Evolutionary conservation across 208 protist species (phyloP), one percentile per base, ranked within the genome.

Genomic region (Wallacemonas sp.): DNA sequence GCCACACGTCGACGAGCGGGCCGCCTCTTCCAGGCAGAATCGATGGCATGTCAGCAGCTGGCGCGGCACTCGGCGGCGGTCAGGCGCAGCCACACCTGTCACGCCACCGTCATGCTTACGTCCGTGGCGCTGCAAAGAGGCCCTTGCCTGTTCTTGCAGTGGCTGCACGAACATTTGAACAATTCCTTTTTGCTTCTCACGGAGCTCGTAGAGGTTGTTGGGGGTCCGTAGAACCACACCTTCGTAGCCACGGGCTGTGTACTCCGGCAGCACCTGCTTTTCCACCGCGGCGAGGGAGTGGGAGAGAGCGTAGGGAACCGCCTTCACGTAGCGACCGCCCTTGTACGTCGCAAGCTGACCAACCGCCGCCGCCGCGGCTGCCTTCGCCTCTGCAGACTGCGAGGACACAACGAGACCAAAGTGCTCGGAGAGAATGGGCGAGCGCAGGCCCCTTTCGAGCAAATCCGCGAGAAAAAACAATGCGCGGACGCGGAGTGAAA

Each of bases 171-270:
- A 64, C 6, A 61, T 64, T 0, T 61, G 45, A 8, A 95, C 47
- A 6, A 72, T 76, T 39, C 81, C 83, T 38, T 82, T 84, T 30
- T 60, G 51, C 75, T 91, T 93, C 66, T 93, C 84, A 31, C 69
- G 72, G 47, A 91, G 76, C 38, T 84, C 83, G 66, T 96, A 96
- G 22, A 86, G 63, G 54, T 96, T 96, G 36, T 79, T 58, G 1
- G 87, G 79, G 19, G 71, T 80, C 27, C 90, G 90, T 30, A 93
- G 60, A 11, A 96, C 90, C 36, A 88, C 87, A 19, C 90, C 90
- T 58, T 96, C 90, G 77, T 90, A 96, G 56, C 81, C 76, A 22
- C 41, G 53, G 15, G 34, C 38, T 5, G 84, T 34, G 70, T 83
- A 96, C 21, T 49, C 45, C 1, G 80, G 72, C 30, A 94, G 68